These are phyloP conservation scores for Rubia tinctorum DNA, from an alignment of 305 asterid genomes.

Conservation along the genomic window DNA sequence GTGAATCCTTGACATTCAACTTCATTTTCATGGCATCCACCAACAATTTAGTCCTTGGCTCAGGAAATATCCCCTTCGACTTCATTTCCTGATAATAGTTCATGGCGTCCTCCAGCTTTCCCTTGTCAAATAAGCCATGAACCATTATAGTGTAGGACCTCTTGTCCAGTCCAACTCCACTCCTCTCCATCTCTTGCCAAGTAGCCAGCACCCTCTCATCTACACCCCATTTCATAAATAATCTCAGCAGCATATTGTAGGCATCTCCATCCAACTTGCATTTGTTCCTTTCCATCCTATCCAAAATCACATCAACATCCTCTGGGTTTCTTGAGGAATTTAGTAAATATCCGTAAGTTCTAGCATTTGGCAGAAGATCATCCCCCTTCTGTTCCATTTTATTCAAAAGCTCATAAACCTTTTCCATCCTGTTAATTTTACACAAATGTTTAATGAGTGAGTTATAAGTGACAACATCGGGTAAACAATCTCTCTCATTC, in stretches of 20 bases:
- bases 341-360: constrained; percentile 4
- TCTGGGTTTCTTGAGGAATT: not conserved
- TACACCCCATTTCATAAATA: not conserved
- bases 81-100: not conserved
- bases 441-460: constrained; percentile 11
- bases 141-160: constrained; percentile 6
- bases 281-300: constrained; percentile 11
- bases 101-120: not conserved
- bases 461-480: constrained; percentile 12
- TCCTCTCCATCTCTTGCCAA: constrained; percentile 7
- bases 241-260: not conserved
- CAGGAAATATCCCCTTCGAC: constrained; percentile 3
- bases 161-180: constrained; percentile 5
- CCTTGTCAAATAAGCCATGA: constrained; percentile 10
- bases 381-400: constrained; percentile 10
- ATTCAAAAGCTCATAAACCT: constrained; percentile 8
- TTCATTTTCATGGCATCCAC: constrained; percentile 8
- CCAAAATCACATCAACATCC: constrained; percentile 2
- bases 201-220: constrained; percentile 5
- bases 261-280: constrained; percentile 11
- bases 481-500: constrained; percentile 6
- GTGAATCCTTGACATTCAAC: constrained; percentile 2
- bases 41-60: constrained; percentile 9
- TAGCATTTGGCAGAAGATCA: not conserved
- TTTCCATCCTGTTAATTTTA: constrained; percentile 9